These are phyloP conservation scores for Xylariales sp. DNA, from an alignment of 2,329 filamentous ascomycete species.

Conservation along the genomic window DNA sequence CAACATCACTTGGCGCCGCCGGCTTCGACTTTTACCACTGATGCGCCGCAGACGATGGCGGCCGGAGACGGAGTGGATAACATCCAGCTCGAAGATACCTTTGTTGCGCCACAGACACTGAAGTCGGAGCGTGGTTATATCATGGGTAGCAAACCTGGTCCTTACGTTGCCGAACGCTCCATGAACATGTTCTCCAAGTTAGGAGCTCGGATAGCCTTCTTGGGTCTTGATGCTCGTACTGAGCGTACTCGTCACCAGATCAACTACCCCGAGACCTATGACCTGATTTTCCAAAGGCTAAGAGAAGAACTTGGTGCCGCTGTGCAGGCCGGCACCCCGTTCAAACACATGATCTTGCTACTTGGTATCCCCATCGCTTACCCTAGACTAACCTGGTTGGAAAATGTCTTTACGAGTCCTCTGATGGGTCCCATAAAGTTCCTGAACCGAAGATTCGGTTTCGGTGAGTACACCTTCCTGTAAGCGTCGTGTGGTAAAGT, in stretches of 20 bases:
- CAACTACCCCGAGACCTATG: slow-evolving; percentile 90
- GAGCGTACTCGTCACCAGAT: slow-evolving; percentile 92
- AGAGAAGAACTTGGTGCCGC: slow-evolving; percentile 67
- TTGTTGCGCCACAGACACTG: slow-evolving; percentile 48
- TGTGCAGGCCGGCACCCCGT: slow-evolving; percentile 64
- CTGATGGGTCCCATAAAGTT: slow-evolving; percentile 85
- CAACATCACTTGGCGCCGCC: slow-evolving; percentile 91
- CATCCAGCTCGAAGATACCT: slow-evolving; percentile 69
- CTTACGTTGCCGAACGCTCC: slow-evolving; percentile 85
- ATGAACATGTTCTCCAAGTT: slow-evolving; percentile 82
- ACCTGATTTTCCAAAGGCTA: slow-evolving; percentile 73
- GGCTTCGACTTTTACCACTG: slow-evolving; percentile 75
- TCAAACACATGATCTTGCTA: slow-evolving; percentile 82
- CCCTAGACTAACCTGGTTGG: slow-evolving; percentile 88
- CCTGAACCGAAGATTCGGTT: slow-evolving; percentile 82
- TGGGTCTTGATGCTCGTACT: slow-evolving; percentile 88
- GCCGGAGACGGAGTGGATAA: slow-evolving; percentile 62
- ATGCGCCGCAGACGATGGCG: slow-evolving; percentile 52
- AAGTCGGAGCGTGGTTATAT: slow-evolving; percentile 69
- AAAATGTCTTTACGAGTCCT: slow-evolving; percentile 84
- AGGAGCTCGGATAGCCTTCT: slow-evolving; percentile 75
- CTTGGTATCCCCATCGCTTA: slow-evolving; percentile 85
- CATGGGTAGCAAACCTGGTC: slow-evolving; percentile 69
- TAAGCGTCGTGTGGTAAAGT: too few relatives aligned
- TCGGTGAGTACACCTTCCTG: too few relatives aligned